Evolutionary conservation across 78 protist genomes (phyloP).

Genomic region (Parvularia atlantis): DNA sequence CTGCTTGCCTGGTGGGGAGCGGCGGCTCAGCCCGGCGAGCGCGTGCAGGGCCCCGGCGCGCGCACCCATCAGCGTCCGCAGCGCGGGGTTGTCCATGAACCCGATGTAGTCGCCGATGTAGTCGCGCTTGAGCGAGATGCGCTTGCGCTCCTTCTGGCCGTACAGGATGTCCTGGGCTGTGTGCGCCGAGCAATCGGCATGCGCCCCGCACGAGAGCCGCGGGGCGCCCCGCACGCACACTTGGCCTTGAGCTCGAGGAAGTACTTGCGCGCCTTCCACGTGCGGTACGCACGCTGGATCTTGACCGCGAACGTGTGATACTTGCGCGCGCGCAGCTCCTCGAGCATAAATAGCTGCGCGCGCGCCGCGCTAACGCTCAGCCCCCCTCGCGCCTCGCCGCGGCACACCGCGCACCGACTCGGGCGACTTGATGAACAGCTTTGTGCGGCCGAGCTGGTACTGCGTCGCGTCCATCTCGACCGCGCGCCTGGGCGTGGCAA

Average conservation of each 20-base stretch:
- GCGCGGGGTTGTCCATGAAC: background rate
- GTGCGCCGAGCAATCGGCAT: too few species aligned
- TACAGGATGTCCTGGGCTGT: background rate
- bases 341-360: slow-evolving; percentile 20
- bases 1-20: background rate
- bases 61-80: slow-evolving; percentile 1
- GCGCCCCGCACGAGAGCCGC: too few species aligned
- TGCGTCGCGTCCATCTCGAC: slow-evolving; percentile 18
- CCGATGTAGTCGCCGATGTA: slow-evolving; percentile 19
- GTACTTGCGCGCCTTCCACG: background rate
- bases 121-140: background rate
- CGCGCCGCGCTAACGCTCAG: too few species aligned
- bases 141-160: slow-evolving; percentile 6
- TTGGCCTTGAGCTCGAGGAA: slow-evolving; percentile 1
- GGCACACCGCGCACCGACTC: slow-evolving; percentile 34
- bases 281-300: slow-evolving; percentile 48
- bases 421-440: slow-evolving; percentile 69
- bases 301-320: slow-evolving; percentile 39
- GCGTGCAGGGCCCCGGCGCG: background rate
- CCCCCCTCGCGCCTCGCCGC: too few species aligned
- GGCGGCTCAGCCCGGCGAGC: background rate
- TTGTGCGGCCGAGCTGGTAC: slow-evolving; percentile 63
- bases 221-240: too few species aligned
- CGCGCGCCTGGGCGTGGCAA: too few species aligned
- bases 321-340: slow-evolving; percentile 55